A percentile compares a stretch with the other conserved stretches of the same genome.
Conservation (phyloP, 352 stramenopile genomes). For the Globisporangium paroecandrum region DNA sequence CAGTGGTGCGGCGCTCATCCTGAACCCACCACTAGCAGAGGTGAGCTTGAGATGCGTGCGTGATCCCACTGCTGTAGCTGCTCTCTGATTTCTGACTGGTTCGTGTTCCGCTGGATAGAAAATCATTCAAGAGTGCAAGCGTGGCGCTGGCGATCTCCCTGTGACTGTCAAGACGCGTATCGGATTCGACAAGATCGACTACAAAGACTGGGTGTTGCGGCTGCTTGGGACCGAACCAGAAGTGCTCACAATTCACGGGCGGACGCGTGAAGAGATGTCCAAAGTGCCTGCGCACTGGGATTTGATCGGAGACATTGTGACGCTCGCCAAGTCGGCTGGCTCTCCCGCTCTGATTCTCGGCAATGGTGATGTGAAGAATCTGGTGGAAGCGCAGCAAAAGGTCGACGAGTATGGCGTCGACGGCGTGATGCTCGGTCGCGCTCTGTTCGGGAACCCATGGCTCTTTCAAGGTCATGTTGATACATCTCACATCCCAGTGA, state of each 20-base stretch:
- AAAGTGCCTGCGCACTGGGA: conserved; percentile 81
- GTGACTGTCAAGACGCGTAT: conserved; percentile 82
- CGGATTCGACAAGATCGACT: conserved; percentile 73
- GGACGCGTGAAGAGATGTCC: conserved; percentile 81
- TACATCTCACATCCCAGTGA: conserved; percentile 45
- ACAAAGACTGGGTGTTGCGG: conserved; percentile 69
- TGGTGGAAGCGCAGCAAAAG: conserved; percentile 64
- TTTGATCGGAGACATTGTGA: conserved; percentile 68
- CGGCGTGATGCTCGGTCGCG: conserved; percentile 75
- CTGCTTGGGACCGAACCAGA: conserved; percentile 67
- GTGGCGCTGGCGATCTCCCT: conserved; percentile 53
- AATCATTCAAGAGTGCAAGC: conserved; percentile 69
- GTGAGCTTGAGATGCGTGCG: conserved; percentile 3
- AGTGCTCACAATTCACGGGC: conserved; percentile 73
- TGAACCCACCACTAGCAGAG: conserved; percentile 51
- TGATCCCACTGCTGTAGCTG: neutral
- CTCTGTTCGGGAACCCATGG: conserved; percentile 79
- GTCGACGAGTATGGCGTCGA: conserved; percentile 68
- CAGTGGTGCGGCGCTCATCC: conserved; percentile 64
- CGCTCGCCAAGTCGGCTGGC: conserved; percentile 42
- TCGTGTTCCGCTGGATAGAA: conserved; percentile 17
- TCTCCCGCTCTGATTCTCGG: conserved; percentile 69
- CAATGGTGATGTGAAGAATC: conserved; percentile 70
- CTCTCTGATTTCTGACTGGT: neutral
- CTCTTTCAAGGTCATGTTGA: conserved; percentile 66